phyloP scores from a whole-genome alignment of 1,284 basidiomycete genomes.

The Puccinia triticina region DNA sequence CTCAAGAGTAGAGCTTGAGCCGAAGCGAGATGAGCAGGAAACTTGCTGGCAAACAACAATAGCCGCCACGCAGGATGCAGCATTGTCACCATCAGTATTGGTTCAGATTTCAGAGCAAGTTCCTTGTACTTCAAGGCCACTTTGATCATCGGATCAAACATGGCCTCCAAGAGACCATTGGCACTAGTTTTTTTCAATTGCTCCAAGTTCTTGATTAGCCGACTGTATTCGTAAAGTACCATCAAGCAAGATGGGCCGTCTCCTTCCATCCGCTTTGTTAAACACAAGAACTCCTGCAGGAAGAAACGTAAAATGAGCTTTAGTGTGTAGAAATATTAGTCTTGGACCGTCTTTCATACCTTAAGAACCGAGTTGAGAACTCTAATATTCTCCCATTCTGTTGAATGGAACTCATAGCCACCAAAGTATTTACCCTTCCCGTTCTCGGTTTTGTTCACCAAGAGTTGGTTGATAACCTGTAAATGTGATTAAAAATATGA shows the following conservation, averaged over 20 bases:
- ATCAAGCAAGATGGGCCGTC: too few relatives aligned
- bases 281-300: too few relatives aligned
- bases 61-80: background rate
- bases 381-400: background rate
- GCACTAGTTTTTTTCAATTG: too few relatives aligned
- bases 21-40: background rate
- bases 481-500: background rate
- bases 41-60: background rate
- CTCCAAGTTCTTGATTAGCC: too few relatives aligned
- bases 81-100: background rate
- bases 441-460: background rate
- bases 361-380: background rate
- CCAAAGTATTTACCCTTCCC: background rate
- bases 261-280: too few relatives aligned
- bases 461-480: background rate
- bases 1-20: background rate
- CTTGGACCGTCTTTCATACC: background rate
- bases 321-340: too few relatives aligned
- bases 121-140: background rate
- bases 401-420: background rate
- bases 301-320: too few relatives aligned
- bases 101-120: background rate
- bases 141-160: conserved; percentile 15
- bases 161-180: too few relatives aligned
- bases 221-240: too few relatives aligned